Conservation (phyloP, 2,329 filamentous ascomycete species). For the Coniochaeta sp. region DNA sequence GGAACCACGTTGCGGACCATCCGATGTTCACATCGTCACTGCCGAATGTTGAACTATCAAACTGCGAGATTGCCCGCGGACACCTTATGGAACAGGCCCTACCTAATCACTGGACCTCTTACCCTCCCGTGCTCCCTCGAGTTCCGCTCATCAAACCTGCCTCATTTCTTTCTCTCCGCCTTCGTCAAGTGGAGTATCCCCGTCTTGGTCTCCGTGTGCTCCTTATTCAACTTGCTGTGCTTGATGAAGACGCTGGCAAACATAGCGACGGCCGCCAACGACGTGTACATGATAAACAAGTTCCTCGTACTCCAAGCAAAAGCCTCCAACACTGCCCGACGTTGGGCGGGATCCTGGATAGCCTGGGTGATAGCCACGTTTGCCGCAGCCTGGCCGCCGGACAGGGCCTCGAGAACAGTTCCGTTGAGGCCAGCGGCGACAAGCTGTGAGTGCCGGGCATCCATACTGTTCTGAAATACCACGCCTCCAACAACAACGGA, state of each 20-base stretch:
- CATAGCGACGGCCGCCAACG: constrained; percentile 30
- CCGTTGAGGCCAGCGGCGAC: constrained; percentile 14
- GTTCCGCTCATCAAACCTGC: too few species aligned
- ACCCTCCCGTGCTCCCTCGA: too few species aligned
- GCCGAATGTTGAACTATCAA: too few species aligned
- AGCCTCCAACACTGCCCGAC: constrained; percentile 32
- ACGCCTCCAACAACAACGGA: constrained; percentile 50
- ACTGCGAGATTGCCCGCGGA: too few species aligned
- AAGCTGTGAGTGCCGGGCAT: constrained; percentile 22
- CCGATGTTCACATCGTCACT: too few species aligned
- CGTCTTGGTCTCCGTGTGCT: constrained; percentile 44
- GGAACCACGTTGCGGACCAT: too few species aligned
- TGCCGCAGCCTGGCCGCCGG: constrained; percentile 35
- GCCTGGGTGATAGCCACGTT: constrained; percentile 34
- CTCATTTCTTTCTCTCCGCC: too few species aligned
- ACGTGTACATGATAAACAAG: constrained; percentile 40
- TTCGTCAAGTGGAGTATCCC: constrained; percentile 26
- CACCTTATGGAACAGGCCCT: too few species aligned
- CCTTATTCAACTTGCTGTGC: constrained; percentile 34
- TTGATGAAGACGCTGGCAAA: constrained; percentile 35
- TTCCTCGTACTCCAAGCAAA: constrained; percentile 41
- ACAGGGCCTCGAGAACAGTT: constrained; percentile 23
- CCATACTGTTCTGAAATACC: constrained; percentile 32
- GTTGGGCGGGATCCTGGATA: constrained; percentile 28
- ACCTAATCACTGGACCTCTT: too few species aligned